Evolutionary conservation across 192 early-diverging fungal genomes (phyloP).

Genomic region (Entrophospora sp.): DNA sequence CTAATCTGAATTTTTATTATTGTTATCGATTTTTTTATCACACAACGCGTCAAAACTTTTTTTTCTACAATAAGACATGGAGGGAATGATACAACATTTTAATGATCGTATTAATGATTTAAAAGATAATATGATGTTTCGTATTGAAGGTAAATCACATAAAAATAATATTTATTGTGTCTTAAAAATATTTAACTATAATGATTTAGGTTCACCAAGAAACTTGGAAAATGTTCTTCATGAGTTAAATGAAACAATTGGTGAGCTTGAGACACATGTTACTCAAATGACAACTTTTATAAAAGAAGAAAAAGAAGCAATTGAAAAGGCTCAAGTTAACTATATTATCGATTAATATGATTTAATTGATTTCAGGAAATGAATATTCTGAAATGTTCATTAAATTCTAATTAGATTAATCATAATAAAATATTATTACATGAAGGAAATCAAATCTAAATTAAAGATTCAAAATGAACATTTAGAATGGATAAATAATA

Average conservation of each 20-base stretch:
- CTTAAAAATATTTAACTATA: neutral
- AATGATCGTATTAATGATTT: constrained; percentile 2
- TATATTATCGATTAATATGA: too few relatives aligned
- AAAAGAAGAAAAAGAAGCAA: constrained; percentile 2
- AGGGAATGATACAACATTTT: constrained; percentile 5
- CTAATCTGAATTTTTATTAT: too few relatives aligned
- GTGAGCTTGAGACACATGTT: constrained; percentile 11
- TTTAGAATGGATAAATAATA: neutral
- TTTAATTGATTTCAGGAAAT: neutral
- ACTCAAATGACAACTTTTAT: constrained; percentile 4
- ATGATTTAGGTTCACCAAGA: neutral
- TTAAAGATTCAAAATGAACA: constrained; percentile 1
- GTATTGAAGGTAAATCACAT: constrained; percentile 6
- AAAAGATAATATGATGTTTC: neutral
- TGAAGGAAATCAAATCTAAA: constrained; percentile 8
- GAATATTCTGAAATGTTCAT: neutral
- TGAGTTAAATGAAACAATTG: neutral
- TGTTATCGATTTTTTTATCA: too few relatives aligned
- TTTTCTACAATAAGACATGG: neutral
- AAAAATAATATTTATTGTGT: neutral
- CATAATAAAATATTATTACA: neutral
- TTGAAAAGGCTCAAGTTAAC: neutral
- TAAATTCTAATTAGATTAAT: neutral
- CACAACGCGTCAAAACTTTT: too few relatives aligned
- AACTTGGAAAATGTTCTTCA: neutral